Evolutionary conservation across 352 stramenopile species (phyloP).

Genomic region (Globisporangium parvum): DNA sequence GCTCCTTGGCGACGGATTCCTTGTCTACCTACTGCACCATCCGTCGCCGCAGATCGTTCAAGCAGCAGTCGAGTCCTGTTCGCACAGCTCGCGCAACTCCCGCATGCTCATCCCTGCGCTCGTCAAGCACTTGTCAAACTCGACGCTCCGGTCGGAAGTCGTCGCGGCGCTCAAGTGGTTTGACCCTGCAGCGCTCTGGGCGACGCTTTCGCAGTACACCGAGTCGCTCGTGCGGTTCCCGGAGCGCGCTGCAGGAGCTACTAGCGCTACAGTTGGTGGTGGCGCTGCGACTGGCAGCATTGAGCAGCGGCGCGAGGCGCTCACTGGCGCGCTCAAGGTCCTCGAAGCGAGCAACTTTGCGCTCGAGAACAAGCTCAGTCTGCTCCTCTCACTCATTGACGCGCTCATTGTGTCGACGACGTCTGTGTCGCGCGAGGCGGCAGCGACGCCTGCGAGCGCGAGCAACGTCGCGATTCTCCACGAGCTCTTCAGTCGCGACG

Average conservation of each 20-base stretch:
- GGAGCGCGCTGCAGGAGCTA: not conserved
- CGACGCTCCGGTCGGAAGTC: slow-evolving; percentile 53
- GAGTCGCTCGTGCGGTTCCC: slow-evolving; percentile 29
- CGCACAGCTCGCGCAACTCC: slow-evolving; percentile 65
- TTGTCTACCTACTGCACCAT: slow-evolving; percentile 83
- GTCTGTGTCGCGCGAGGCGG: not conserved
- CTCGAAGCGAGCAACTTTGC: slow-evolving; percentile 52
- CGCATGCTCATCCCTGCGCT: slow-evolving; percentile 81
- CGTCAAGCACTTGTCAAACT: slow-evolving; percentile 73
- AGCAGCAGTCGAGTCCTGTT: slow-evolving; percentile 76
- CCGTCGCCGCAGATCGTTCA: slow-evolving; percentile 63
- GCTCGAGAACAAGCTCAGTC: slow-evolving; percentile 59
- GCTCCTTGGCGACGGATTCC: slow-evolving; percentile 71
- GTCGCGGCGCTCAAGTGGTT: slow-evolving; percentile 69
- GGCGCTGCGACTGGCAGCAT: slow-evolving; percentile 1
- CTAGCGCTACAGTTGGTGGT: not conserved
- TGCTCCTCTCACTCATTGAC: slow-evolving; percentile 60
- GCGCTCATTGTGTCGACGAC: slow-evolving; percentile 29
- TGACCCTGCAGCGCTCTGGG: slow-evolving; percentile 56
- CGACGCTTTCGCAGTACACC: slow-evolving; percentile 58
- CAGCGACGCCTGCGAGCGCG: slow-evolving; percentile 14
- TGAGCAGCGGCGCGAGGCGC: slow-evolving; percentile 41
- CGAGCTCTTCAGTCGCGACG: slow-evolving; percentile 60
- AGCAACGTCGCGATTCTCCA: slow-evolving; percentile 39
- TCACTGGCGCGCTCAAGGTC: slow-evolving; percentile 60